Evolutionary conservation across 2,329 filamentous ascomycete species (phyloP), one percentile per base, ranked within the genome.

Genomic region (Amauroascus verrucosus): DNA sequence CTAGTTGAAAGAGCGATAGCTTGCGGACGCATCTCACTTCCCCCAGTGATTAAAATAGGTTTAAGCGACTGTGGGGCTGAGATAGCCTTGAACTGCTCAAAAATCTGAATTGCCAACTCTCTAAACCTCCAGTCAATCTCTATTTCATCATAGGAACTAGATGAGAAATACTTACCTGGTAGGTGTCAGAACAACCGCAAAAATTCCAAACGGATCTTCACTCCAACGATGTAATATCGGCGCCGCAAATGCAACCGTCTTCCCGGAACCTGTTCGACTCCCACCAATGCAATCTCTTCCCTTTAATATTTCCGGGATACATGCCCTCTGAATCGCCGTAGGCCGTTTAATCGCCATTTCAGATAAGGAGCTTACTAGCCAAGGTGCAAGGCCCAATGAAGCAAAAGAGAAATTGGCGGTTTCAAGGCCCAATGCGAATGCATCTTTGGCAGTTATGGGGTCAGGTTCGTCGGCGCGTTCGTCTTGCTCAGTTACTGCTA

Each of bases 221-320:
- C 91, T 83, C 89, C 90, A 97, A 69, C 85, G 85, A 67, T 97
- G 91, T 58, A 98, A 74, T 56, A 98, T 95, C 0, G 93, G 93
- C 8, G 90, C 88, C 0, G 91, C 87, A 69, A 98, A 98, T 1
- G 93, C 90, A 41, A 97, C 84, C 2, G 93, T 98, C 74, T 98
- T 98, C 71, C 93, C 93, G 11, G 91, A 96, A 75, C 93, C 93
- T 0, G 93, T 98, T 58, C 89, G 80, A 65, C 88, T 95, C 35
- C 90, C 90, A 65, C 93, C 93, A 62, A 98, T 96, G 66, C 89
- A 96, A 71, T 98, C 90, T 62, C 86, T 80, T 5, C 93, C 93
- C 61, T 88, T 84, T 32, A 98, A 69, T 56, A 97, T 96, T 66
- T 93, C 86, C 1, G 91, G 90, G 63, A 98, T 97, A 66, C 88